Evolutionary conservation across 1,284 basidiomycete species (phyloP).

Genomic region (Crepidotus sp.): DNA sequence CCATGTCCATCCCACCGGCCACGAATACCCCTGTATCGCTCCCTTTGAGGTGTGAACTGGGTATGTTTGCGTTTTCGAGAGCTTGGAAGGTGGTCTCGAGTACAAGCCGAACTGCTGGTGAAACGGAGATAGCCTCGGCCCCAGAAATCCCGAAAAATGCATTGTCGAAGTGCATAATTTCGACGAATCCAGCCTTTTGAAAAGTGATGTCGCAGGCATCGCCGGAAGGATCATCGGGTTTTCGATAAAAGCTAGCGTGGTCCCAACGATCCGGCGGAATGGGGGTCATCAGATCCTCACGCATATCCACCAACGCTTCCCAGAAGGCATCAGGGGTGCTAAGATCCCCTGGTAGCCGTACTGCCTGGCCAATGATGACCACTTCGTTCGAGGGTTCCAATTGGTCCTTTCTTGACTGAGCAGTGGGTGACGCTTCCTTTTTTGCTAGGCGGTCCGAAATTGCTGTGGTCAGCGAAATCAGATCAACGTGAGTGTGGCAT

Average conservation of each 20-base stretch:
- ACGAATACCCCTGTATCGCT: slow-evolving; percentile 28
- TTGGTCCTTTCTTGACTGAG: background rate
- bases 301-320: slow-evolving; percentile 26
- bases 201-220: slow-evolving; percentile 22
- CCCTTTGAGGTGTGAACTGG: slow-evolving; percentile 26
- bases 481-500: slow-evolving; percentile 28
- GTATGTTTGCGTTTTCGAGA: slow-evolving; percentile 31
- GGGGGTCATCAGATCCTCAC: slow-evolving; percentile 24
- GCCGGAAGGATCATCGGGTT: background rate
- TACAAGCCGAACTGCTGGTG: slow-evolving; percentile 25
- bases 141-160: slow-evolving; percentile 29
- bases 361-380: slow-evolving; percentile 29
- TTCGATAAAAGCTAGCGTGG: slow-evolving; percentile 24
- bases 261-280: slow-evolving; percentile 29
- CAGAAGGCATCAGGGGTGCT: slow-evolving; percentile 24
- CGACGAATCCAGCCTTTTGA: slow-evolving; percentile 27
- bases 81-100: slow-evolving; percentile 30
- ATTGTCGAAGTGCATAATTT: slow-evolving; percentile 26
- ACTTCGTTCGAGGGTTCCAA: slow-evolving; percentile 21
- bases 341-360: slow-evolving; percentile 29
- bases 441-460: slow-evolving; percentile 16
- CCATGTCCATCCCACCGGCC: slow-evolving; percentile 25
- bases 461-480: slow-evolving; percentile 22
- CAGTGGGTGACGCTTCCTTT: slow-evolving; percentile 12
- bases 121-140: slow-evolving; percentile 27